Evolutionary conservation across 1,139 yeast species (phyloP).

Genomic region (Hanseniaspora gamundiae): DNA sequence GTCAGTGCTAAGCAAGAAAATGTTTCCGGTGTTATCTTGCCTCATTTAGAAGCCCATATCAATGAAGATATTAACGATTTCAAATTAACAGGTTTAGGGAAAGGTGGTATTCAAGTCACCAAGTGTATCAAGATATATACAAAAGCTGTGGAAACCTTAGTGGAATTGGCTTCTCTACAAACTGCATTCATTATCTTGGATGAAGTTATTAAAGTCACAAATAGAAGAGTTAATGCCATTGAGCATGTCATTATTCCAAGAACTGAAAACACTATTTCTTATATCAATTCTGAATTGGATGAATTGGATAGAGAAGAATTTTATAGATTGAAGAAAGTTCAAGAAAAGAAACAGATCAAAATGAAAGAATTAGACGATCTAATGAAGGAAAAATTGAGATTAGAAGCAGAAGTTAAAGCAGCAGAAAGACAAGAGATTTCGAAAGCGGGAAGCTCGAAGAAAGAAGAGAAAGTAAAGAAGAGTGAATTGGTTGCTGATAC

Average conservation of each 20-base stretch:
- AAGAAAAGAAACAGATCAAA: conserved; percentile 72
- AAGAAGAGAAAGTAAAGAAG: conserved; percentile 9
- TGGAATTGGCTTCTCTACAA: conserved; percentile 86
- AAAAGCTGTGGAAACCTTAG: conserved; percentile 90
- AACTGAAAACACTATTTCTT: conserved; percentile 87
- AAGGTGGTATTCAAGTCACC: conserved; percentile 98
- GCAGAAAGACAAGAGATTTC: conserved; percentile 5
- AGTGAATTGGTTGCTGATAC: conserved; percentile 28
- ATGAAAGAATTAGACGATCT: conserved; percentile 26
- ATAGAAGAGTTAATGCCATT: conserved; percentile 96
- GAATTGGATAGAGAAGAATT: conserved; percentile 98
- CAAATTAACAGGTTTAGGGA: conserved; percentile 90
- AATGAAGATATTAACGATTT: conserved; percentile 84
- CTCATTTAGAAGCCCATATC: conserved; percentile 78
- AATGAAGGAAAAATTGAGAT: conserved; percentile 19
- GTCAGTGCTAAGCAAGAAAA: conserved; percentile 90
- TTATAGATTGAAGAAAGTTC: conserved; percentile 90
- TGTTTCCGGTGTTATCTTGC: conserved; percentile 89
- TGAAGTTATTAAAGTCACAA: conserved; percentile 94
- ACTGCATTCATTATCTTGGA: conserved; percentile 94
- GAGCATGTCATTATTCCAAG: conserved; percentile 97
- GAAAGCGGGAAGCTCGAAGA: conserved; percentile 14
- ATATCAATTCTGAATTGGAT: conserved; percentile 91
- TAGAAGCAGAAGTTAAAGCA: conserved; percentile 9
- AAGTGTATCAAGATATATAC: conserved; percentile 88